phyloP scores from a whole-genome alignment of 2,329 filamentous ascomycete genomes.

The Epichloe brachyelytri region DNA sequence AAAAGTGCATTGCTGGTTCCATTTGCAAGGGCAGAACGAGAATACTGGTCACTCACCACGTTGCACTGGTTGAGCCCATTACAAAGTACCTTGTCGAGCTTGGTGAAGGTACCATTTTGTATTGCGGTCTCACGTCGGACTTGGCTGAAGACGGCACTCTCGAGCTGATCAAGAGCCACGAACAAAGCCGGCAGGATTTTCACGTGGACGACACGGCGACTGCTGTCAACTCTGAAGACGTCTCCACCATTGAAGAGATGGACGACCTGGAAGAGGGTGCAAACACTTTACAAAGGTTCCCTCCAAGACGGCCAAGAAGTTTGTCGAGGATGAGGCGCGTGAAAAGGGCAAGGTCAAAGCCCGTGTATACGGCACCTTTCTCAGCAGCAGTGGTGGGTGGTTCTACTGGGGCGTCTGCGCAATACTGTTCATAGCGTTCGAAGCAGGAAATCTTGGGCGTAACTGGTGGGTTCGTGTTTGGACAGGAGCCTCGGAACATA shows the following conservation, averaged over 20 bases:
- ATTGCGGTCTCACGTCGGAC: conserved; percentile 54
- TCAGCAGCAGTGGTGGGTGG: conserved; percentile 52
- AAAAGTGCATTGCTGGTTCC: conserved; percentile 60
- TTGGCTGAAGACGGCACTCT: conserved; percentile 43
- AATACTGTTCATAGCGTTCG: conserved; percentile 39
- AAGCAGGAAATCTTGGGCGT: conserved; percentile 41
- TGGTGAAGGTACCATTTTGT: conserved; percentile 51
- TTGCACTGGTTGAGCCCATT: conserved; percentile 54
- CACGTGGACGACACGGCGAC: conserved; percentile 37
- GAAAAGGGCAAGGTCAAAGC: conserved; percentile 57
- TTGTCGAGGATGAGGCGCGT: conserved; percentile 62
- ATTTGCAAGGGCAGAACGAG: conserved; percentile 57
- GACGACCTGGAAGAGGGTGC: conserved; percentile 24
- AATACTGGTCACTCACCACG: conserved; percentile 71
- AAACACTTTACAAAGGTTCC: conserved; percentile 31
- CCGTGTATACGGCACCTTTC: conserved; percentile 54
- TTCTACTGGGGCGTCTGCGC: conserved; percentile 45
- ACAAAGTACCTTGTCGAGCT: conserved; percentile 66
- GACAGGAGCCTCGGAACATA: conserved; percentile 28
- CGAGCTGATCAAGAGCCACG: conserved; percentile 43
- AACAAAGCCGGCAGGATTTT: conserved; percentile 32
- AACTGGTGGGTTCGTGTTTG: conserved; percentile 54
- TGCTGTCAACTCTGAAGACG: conserved; percentile 42
- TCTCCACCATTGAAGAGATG: conserved; percentile 27
- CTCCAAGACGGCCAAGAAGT: conserved; percentile 50